A percentile compares a stretch with the other conserved stretches of the same genome.
phyloP scores from a whole-genome alignment of 2,329 filamentous ascomycete species.

The Cytospora piceicola region DNA sequence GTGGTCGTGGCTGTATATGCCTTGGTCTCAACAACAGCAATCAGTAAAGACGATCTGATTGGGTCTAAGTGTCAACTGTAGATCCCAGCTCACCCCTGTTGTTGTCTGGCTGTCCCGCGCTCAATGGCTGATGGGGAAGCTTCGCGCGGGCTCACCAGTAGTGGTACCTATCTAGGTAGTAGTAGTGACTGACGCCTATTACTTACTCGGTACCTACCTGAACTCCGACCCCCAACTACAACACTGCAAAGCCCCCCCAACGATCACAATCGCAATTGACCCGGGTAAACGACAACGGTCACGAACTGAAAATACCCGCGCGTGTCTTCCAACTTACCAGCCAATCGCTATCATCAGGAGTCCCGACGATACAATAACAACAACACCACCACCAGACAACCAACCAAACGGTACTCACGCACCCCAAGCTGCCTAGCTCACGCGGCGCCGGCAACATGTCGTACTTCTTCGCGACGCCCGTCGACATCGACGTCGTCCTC shows the following conservation, averaged over 20 bases:
- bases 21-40: neutral
- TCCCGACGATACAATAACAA: neutral
- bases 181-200: neutral
- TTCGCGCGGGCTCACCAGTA: constrained; percentile 14
- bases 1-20: neutral
- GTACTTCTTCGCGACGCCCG: constrained; percentile 96
- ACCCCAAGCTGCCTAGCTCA: constrained; percentile 30
- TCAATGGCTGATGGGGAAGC: constrained; percentile 14
- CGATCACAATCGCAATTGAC: neutral
- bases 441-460: constrained; percentile 66
- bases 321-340: neutral
- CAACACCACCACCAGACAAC: neutral
- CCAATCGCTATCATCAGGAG: neutral
- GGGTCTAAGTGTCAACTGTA: constrained; percentile 1
- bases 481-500: constrained; percentile 98
- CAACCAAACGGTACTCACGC: constrained; percentile 30
- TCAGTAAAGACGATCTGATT: neutral
- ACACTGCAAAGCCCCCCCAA: neutral
- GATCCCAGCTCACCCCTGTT: constrained; percentile 12
- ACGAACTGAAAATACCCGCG: neutral
- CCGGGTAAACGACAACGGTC: neutral
- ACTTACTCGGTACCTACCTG: too few species aligned
- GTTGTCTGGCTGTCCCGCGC: constrained; percentile 6
- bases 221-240: neutral
- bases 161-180: constrained; percentile 23